These are phyloP conservation scores for Macrolepiota fuliginosa DNA, from an alignment of 768 basidiomycete species.

Conservation along the genomic window DNA sequence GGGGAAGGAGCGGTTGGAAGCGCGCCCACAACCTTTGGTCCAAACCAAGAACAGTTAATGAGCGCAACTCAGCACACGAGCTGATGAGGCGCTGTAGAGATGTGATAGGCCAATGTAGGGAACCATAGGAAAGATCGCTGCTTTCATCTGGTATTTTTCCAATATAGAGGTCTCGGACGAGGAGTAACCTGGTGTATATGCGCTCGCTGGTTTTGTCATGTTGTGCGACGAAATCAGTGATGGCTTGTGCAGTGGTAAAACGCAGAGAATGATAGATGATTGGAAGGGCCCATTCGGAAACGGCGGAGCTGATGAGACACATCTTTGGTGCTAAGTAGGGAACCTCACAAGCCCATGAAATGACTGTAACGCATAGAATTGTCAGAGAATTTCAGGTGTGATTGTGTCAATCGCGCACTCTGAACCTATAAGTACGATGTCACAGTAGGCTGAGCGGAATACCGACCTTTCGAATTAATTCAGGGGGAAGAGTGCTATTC, in stretches of 20 bases:
- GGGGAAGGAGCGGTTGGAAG: slow-evolving; percentile 29
- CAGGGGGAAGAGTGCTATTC: background rate
- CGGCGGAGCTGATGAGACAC: slow-evolving; percentile 6
- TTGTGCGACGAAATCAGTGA: slow-evolving; percentile 14
- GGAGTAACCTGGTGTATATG: slow-evolving; percentile 17
- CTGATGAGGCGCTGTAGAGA: slow-evolving; percentile 30
- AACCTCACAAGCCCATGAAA: slow-evolving; percentile 16
- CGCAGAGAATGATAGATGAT: slow-evolving; percentile 20
- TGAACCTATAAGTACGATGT: background rate
- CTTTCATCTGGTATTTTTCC: slow-evolving; percentile 17
- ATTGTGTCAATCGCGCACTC: background rate
- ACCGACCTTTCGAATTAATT: background rate
- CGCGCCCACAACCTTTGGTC: slow-evolving; percentile 29
- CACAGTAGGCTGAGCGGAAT: background rate
- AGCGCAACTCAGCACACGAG: slow-evolving; percentile 23
- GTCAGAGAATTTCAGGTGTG: background rate
- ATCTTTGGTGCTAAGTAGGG: background rate
- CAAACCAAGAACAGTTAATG: slow-evolving; percentile 28
- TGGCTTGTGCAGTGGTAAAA: slow-evolving; percentile 11
- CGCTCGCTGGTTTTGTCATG: slow-evolving; percentile 21
- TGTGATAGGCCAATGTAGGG: slow-evolving; percentile 28
- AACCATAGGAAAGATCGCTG: slow-evolving; percentile 28
- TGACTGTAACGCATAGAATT: slow-evolving; percentile 12
- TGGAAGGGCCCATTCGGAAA: slow-evolving; percentile 17
- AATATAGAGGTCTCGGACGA: slow-evolving; percentile 31